Conservation (phyloP, 257 asterid species). For the Solanum microdontum region DNA sequence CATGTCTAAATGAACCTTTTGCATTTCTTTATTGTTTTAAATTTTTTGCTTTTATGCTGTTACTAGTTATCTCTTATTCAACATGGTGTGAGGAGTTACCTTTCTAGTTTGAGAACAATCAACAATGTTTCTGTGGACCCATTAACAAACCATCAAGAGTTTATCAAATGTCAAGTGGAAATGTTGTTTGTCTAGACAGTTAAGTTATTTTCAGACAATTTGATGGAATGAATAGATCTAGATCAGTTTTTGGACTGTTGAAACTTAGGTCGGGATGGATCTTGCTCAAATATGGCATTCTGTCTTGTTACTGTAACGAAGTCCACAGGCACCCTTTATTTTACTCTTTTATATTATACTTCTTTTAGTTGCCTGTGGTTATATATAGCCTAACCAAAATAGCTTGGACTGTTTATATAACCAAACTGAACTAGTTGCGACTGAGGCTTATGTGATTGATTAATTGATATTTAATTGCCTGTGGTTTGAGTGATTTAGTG, state of each 20-base stretch:
- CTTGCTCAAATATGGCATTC: neutral
- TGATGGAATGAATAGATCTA: neutral
- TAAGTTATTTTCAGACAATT: neutral
- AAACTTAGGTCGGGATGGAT: neutral
- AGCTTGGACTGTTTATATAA: neutral
- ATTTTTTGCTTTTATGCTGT: neutral
- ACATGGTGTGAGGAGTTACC: neutral
- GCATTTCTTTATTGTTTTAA: neutral
- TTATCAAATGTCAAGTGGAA: neutral
- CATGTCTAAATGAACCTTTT: neutral
- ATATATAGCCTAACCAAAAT: neutral
- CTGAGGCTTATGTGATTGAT: neutral
- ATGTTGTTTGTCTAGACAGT: neutral
- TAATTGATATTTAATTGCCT: neutral
- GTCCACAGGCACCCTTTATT: neutral
- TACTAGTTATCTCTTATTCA: neutral
- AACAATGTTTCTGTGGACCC: neutral
- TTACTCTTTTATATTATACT: neutral
- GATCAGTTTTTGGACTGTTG: neutral
- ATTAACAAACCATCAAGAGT: neutral
- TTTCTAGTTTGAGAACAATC: neutral
- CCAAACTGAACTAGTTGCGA: neutral
- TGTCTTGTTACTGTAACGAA: neutral
- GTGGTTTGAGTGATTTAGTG: neutral
- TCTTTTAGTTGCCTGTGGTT: neutral